Percentiles rank a stretch among this genome's conserved stretches.
Evolutionary conservation across 108 stramenopile genomes (phyloP).

Genomic region (Discostella pseudostelligera): DNA sequence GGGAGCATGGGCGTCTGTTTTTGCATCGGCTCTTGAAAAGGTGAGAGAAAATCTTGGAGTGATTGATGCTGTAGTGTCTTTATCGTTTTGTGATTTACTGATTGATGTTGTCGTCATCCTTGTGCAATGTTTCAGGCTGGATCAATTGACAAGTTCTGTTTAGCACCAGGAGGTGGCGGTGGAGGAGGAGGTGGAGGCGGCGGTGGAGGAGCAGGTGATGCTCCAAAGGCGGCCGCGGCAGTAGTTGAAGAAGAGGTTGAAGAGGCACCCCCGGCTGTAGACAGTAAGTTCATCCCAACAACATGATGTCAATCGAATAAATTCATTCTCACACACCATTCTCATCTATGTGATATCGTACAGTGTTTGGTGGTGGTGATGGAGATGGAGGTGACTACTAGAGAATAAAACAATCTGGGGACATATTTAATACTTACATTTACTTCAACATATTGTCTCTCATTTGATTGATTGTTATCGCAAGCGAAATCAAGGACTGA

Average conservation of each 20-base stretch:
- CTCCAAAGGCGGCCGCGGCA: constrained; percentile 18
- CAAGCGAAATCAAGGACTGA: too few species aligned
- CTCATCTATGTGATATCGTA: neutral
- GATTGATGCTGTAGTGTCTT: neutral
- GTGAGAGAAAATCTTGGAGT: constrained; percentile 20
- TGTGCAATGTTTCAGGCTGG: constrained; percentile 23
- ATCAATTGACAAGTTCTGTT: constrained; percentile 52
- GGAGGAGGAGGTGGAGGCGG: constrained; percentile 70
- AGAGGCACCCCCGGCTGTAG: constrained; percentile 65
- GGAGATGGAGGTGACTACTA: constrained; percentile 57
- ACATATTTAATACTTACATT: constrained; percentile 11
- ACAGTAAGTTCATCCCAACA: constrained; percentile 29
- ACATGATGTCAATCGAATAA: constrained; percentile 14
- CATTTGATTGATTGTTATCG: too few species aligned
- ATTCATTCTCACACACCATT: constrained; percentile 10
- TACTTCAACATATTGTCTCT: neutral
- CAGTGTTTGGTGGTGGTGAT: constrained; percentile 58
- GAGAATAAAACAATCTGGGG: constrained; percentile 8
- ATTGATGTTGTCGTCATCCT: neutral
- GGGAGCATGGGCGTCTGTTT: constrained; percentile 66
- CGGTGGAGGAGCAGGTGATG: constrained; percentile 50
- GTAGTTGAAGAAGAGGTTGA: constrained; percentile 56
- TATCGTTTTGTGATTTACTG: neutral
- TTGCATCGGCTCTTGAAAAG: constrained; percentile 59
- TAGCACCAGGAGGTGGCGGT: constrained; percentile 63